These are phyloP conservation scores for Russula ochroleuca DNA, from an alignment of 768 basidiomycete species.

Conservation along the genomic window DNA sequence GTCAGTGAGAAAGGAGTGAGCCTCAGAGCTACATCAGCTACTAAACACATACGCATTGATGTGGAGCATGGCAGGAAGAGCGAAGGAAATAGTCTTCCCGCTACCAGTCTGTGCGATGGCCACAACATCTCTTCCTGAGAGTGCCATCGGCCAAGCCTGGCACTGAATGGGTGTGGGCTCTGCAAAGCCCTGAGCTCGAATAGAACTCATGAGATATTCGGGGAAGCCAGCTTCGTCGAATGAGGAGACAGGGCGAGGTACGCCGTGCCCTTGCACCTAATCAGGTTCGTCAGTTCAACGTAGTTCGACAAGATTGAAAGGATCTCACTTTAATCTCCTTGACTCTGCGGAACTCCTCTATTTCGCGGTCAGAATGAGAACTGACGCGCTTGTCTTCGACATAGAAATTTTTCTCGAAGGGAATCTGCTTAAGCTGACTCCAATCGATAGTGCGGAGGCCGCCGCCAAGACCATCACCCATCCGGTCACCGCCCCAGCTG, in stretches of 20 bases:
- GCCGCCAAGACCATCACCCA: conserved; percentile 77
- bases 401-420: conserved; percentile 98
- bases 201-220: conserved; percentile 90
- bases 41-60: conserved; percentile 84
- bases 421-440: conserved; percentile 63
- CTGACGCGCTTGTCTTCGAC: conserved; percentile 84
- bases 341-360: conserved; percentile 75
- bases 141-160: conserved; percentile 99
- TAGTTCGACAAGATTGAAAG: background rate
- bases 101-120: conserved; percentile 98
- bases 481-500: conserved; percentile 57
- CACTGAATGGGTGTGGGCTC: conserved; percentile 94
- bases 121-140: conserved; percentile 88
- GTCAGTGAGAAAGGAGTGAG: conserved; percentile 18
- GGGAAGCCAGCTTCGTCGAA: conserved; percentile 98
- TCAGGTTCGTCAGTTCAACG: background rate
- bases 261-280: conserved; percentile 80
- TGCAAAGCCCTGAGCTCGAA: conserved; percentile 89
- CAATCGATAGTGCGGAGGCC: conserved; percentile 85
- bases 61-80: conserved; percentile 98
- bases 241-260: conserved; percentile 84
- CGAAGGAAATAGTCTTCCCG: conserved; percentile 98
- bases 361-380: conserved; percentile 72
- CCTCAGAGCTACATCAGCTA: background rate
- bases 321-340: conserved; percentile 81